Evolutionary conservation across 805 yeast genomes (phyloP).

Genomic region (Pichia occidentalis): DNA sequence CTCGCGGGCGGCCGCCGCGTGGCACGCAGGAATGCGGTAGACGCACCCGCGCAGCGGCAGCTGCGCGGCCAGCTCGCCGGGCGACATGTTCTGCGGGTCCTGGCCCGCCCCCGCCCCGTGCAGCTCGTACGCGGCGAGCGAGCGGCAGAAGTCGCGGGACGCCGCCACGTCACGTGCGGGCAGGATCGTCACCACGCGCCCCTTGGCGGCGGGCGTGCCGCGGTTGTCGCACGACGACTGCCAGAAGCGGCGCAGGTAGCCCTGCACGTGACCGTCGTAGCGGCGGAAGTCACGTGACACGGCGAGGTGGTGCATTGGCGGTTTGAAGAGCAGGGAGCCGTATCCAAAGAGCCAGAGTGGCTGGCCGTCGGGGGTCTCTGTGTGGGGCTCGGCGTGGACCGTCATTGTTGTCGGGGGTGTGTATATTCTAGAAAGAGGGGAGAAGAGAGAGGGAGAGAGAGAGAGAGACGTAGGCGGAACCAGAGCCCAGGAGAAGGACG

Average conservation of each 20-base stretch:
- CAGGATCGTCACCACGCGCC: constrained; percentile 80
- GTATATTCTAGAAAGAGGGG: no score
- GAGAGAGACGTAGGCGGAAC: no score
- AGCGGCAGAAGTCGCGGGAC: no score
- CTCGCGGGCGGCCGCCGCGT: constrained; percentile 53
- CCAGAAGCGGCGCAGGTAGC: constrained; percentile 83
- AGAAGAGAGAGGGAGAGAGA: no score
- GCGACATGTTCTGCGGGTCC: no score
- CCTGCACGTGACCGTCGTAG: constrained; percentile 67
- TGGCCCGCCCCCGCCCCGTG: no score
- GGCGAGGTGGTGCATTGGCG: constrained; percentile 62
- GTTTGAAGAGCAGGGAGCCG: constrained; percentile 84
- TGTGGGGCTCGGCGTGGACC: no score
- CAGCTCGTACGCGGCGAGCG: no score
- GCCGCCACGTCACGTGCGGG: constrained; percentile 49
- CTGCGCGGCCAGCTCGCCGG: constrained; percentile 33
- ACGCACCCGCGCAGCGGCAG: constrained; percentile 74
- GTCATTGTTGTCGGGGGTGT: no score
- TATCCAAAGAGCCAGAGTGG: constrained; percentile 53
- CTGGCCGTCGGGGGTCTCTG: constrained; percentile 3
- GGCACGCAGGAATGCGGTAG: constrained; percentile 64
- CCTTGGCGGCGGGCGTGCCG: constrained; percentile 82
- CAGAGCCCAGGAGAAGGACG: no score
- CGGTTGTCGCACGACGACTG: constrained; percentile 86
- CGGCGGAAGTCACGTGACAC: constrained; percentile 20